Evolutionary conservation across 2,329 filamentous ascomycete species (phyloP).

Genomic region (Colletotrichum sp.): DNA sequence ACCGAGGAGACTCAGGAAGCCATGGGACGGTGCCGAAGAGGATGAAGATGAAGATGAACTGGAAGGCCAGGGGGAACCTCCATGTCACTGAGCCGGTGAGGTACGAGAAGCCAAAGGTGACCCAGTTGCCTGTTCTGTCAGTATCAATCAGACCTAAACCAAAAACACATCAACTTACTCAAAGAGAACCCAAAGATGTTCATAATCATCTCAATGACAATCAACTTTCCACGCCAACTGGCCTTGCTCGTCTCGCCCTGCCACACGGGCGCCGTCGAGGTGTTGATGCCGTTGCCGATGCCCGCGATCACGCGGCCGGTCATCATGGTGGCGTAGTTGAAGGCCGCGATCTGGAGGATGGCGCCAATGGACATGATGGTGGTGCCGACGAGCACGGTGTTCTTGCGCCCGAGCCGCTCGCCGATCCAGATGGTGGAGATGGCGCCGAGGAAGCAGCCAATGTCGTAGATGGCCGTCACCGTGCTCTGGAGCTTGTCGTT

Average conservation of each 20-base stretch:
- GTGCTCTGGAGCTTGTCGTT: conserved; percentile 42
- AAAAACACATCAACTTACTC: not conserved
- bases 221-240: conserved; percentile 33
- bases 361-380: conserved; percentile 37
- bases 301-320: conserved; percentile 51
- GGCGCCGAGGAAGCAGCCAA: conserved; percentile 63
- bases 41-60: conserved; percentile 43
- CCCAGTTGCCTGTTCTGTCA: conserved; percentile 34
- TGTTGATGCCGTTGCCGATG: conserved; percentile 48
- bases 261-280: conserved; percentile 39
- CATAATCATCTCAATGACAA: conserved; percentile 35
- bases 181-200: conserved; percentile 34
- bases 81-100: conserved; percentile 36
- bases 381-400: conserved; percentile 35
- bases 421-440: conserved; percentile 35
- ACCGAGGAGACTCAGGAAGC: conserved; percentile 36
- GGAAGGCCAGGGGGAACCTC: conserved; percentile 48
- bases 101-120: conserved; percentile 39
- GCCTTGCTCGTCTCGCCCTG: conserved; percentile 39
- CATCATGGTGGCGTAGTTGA: conserved; percentile 44
- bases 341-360: conserved; percentile 38
- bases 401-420: conserved; percentile 36
- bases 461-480: conserved; percentile 62
- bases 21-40: conserved; percentile 31
- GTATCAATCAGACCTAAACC: not conserved